Base-by-base conservation (phyloP, 345 rosid genomes). In the Turnera subulata region DNA sequence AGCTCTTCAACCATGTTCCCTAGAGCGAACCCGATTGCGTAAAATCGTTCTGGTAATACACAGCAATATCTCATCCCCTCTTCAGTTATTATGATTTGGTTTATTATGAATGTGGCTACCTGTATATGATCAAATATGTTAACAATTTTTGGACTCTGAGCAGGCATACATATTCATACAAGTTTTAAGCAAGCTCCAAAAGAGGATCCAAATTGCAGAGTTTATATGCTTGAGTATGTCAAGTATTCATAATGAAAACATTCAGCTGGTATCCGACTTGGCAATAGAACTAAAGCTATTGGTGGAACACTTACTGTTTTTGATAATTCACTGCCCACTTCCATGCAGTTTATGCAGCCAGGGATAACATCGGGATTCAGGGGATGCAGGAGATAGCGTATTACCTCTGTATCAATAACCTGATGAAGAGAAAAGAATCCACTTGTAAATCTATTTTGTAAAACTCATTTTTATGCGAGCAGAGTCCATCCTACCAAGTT, bases 1-100 rank as follows among this genome's bases (percentile, higher is more conserved):
- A 75, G 62, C n/a, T 40, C 44, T 35, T 50, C 58, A 18, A 80
- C 54, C 63, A 78, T 46, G 16, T 18, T 53, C 6, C 49, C 65
- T 33, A 86, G 66, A 17, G 58, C 56, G 25, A 0, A 47, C 46
- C 58, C 56, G 32, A 86, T 46, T 18, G 55, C 12, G 33, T 18
- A 66, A 60, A 71, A 75, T 6, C 82, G 50, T 10, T 72, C 81
- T 12, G 72, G 68, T 49, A 68, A 39, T 22, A 23, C 25, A 44
- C 74, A 78, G 59, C 82, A 81, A 65, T 76, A 72, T 21, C 63
- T 52, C 49, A 86, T 49, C 45, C 83, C 95, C 13, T 62, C 72
- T 0, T 71, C 67, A 25, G 37, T 53, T 11, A 42, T 20, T 29
- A 84, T 38, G 13, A 84, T 67, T 61, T 42, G 71, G 12, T 71